Evolutionary conservation across 208 protist genomes (phyloP).

Genomic region (Wallacemonas sp.): DNA sequence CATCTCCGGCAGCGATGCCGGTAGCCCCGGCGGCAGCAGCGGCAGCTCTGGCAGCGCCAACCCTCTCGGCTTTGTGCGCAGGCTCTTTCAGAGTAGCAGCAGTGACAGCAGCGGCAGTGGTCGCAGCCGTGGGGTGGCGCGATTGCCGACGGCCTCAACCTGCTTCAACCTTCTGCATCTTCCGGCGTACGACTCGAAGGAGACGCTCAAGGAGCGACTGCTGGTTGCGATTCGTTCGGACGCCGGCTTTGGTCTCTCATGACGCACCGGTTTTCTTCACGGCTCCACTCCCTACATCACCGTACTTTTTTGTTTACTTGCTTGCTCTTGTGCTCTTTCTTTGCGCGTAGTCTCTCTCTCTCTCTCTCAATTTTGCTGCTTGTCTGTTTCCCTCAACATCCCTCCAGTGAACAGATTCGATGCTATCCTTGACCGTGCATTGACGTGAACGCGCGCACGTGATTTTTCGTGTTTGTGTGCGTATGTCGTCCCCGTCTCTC

Average conservation of each 20-base stretch:
- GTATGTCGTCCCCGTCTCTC: too few species aligned
- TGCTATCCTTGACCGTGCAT: too few species aligned
- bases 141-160: constrained; percentile 46
- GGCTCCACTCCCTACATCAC: neutral
- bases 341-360: neutral
- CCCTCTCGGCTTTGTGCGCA: neutral
- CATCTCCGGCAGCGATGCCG: constrained; percentile 26
- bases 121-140: neutral
- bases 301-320: too few species aligned
- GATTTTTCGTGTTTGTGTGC: too few species aligned
- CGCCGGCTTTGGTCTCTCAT: constrained; percentile 41
- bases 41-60: neutral
- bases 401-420: too few species aligned
- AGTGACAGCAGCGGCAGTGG: neutral
- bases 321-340: too few species aligned
- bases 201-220: constrained; percentile 37
- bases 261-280: neutral
- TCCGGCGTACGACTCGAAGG: constrained; percentile 23
- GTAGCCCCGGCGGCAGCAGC: neutral
- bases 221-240: constrained; percentile 10
- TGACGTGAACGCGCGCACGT: too few species aligned
- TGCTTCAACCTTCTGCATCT: constrained; percentile 72
- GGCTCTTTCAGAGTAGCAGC: neutral
- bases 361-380: neutral
- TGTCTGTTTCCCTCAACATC: neutral